Conservation (phyloP, 345 rosid species). For the Corchorus olitorius region DNA sequence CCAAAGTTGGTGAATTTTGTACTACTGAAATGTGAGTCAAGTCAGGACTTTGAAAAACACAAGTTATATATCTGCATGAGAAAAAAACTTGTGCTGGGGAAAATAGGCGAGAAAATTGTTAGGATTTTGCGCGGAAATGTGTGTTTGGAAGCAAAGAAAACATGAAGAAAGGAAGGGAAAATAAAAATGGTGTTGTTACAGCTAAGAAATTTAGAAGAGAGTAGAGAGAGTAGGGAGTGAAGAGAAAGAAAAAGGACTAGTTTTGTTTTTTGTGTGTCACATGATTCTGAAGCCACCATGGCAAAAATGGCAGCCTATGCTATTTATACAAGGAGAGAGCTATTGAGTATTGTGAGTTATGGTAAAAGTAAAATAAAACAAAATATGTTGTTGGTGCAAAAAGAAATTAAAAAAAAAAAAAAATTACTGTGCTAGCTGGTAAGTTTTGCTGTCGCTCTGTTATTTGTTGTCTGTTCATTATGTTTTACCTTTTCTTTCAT, state of each 20-base stretch:
- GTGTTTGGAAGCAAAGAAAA: conserved; percentile 20
- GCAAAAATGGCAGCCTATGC: neutral
- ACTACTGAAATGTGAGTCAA: neutral
- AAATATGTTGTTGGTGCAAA: too few species aligned
- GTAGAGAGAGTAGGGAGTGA: neutral
- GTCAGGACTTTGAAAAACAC: neutral
- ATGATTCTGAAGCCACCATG: neutral
- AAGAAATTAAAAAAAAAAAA: too few species aligned
- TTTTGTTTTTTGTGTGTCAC: conserved; percentile 5
- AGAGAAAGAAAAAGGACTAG: neutral
- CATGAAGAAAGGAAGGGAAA: conserved; percentile 1
- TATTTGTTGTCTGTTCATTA: too few species aligned
- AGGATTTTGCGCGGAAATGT: neutral
- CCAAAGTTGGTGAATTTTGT: neutral
- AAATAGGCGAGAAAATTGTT: conserved; percentile 17
- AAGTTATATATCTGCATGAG: neutral
- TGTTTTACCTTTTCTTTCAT: too few species aligned
- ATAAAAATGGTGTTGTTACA: neutral
- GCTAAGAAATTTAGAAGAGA: too few species aligned
- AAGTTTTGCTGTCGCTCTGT: too few species aligned
- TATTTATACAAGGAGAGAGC: neutral
- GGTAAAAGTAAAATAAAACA: too few species aligned
- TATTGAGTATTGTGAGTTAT: too few species aligned
- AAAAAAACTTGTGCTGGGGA: neutral
- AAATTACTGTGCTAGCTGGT: too few species aligned